Evolutionary conservation across 2,329 filamentous ascomycete genomes (phyloP).

Genomic region (Trichoderma guizhouense): DNA sequence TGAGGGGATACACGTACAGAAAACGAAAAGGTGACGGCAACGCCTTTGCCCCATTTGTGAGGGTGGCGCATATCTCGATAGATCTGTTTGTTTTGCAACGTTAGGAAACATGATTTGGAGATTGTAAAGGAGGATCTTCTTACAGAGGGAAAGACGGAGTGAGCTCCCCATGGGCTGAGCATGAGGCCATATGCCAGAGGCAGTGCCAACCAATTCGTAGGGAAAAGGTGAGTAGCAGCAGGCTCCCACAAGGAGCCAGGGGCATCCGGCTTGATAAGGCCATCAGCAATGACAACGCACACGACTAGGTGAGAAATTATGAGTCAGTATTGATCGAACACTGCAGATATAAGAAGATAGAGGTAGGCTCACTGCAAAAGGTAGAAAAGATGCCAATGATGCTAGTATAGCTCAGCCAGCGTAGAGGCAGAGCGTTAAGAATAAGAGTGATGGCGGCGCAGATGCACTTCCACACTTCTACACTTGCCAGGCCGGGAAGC

Average conservation of each 20-base stretch:
- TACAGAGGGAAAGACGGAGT: constrained; percentile 75
- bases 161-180: constrained; percentile 69
- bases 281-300: constrained; percentile 78
- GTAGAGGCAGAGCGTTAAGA: constrained; percentile 79
- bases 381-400: constrained; percentile 90
- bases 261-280: constrained; percentile 72
- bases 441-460: constrained; percentile 77
- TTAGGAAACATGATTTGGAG: background rate
- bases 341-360: background rate
- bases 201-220: constrained; percentile 79
- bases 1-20: constrained; percentile 54
- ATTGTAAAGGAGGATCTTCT: constrained; percentile 18
- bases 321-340: constrained; percentile 3
- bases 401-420: constrained; percentile 83
- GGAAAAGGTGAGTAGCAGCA: constrained; percentile 76
- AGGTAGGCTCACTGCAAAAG: constrained; percentile 65
- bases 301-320: constrained; percentile 53
- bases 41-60: constrained; percentile 70
- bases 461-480: constrained; percentile 78
- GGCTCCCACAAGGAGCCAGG: constrained; percentile 84
- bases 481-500: constrained; percentile 63
- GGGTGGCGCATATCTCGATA: constrained; percentile 69
- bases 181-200: constrained; percentile 86
- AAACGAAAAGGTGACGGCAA: constrained; percentile 80
- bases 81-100: constrained; percentile 39